Evolutionary conservation across 2,329 filamentous ascomycete genomes (phyloP).

Genomic region (Zymoseptoria ardabiliae): DNA sequence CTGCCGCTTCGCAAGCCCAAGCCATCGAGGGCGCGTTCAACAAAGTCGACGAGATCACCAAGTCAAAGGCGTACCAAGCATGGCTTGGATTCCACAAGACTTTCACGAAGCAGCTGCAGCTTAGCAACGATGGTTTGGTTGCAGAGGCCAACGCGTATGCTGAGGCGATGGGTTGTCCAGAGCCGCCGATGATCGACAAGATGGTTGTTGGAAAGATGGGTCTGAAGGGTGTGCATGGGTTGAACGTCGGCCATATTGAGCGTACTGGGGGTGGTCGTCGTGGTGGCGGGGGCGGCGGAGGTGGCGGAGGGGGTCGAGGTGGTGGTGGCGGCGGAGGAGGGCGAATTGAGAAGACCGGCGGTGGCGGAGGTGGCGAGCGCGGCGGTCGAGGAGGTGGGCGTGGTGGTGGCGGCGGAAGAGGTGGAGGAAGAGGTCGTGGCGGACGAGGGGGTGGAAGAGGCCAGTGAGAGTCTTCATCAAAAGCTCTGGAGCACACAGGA

Average conservation of each 20-base stretch:
- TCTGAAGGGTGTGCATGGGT: constrained; percentile 38
- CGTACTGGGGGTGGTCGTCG: neutral
- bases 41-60: constrained; percentile 34
- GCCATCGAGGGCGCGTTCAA: constrained; percentile 28
- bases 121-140: constrained; percentile 35
- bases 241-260: constrained; percentile 26
- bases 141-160: constrained; percentile 39
- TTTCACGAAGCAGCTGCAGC: constrained; percentile 37
- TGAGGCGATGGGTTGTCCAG: constrained; percentile 37
- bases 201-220: constrained; percentile 43
- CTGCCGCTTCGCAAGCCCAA: constrained; percentile 21
- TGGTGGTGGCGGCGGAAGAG: constrained; percentile 6
- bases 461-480: constrained; percentile 19
- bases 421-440: constrained; percentile 5
- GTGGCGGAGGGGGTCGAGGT: constrained; percentile 3
- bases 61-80: constrained; percentile 40
- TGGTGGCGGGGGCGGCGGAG: neutral
- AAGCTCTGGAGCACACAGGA: too few species aligned
- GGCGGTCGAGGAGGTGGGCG: neutral
- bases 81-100: constrained; percentile 43
- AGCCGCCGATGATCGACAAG: constrained; percentile 41
- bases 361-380: neutral
- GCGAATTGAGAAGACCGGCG: constrained; percentile 2
- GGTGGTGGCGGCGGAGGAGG: constrained; percentile 7
- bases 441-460: constrained; percentile 8